Base-by-base conservation (phyloP, 495 filamentous ascomycete genomes). In the Aspergillus biplanus region DNA sequence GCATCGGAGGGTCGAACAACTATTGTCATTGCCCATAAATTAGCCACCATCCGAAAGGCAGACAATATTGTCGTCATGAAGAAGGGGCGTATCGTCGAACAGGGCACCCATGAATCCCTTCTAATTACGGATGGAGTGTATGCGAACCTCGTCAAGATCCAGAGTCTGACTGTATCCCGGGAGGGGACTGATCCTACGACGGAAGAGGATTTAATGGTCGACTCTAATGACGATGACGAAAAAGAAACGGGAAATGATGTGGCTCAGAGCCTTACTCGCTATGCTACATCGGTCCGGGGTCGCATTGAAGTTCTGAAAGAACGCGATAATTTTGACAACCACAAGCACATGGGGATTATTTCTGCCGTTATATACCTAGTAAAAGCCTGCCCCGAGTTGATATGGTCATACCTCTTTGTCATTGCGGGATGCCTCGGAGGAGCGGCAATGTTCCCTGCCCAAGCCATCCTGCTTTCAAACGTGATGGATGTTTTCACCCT, bases 1-100 rank as follows among this genome's bases (percentile, higher is more conserved):
- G 92, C 89, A 15, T 82, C 90, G 6, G 77, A 86, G 59, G 91
- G 90, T 15, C 83, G 92, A 12, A 97, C 93, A 2, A 96, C 91
- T 4, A 92, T 96, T 68, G 86, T 90, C 11, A 96, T 97, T 65
- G 92, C 93, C 7, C 92, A 97, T 73, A 85, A 91, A 50, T 81
- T 96, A 27, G 90, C 89, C 5, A 96, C 93, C 33, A 93, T 97
- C 74, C 90, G 86, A 69, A 85, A 88, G 67, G 91, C 92, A 2
- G 89, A 96, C 69, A 95, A 94, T 67, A 96, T 97, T 61, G 89
- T 96, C 13, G 92, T 96, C 64, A 93, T 97, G 89, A 76, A 82
- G 1, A 71, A 86, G 50, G 93, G 93, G 46, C 73, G 81, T 15
- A 91, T 96, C 55, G 78, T 95, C 11, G 93, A 97, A 69, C 89